A percentile compares a stretch with the other conserved stretches of the same genome.
Evolutionary conservation across 1,139 yeast species (phyloP).

Genomic region (Pichia sp.): DNA sequence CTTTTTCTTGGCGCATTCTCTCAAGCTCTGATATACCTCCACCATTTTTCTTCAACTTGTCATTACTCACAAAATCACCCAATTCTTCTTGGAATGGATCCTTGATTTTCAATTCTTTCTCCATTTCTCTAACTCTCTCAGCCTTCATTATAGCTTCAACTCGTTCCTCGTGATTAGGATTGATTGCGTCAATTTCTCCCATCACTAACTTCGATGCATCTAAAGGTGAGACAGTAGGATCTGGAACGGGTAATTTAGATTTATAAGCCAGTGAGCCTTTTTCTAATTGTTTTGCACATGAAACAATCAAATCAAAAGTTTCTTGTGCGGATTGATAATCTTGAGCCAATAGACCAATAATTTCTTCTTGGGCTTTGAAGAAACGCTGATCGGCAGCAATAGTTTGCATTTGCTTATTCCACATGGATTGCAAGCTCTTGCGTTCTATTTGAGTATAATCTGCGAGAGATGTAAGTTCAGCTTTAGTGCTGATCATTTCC

Average conservation of each 20-base stretch:
- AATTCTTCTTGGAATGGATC: slow-evolving; percentile 83
- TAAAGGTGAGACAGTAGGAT: slow-evolving; percentile 65
- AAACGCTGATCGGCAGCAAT: slow-evolving; percentile 95
- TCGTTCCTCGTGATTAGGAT: slow-evolving; percentile 82
- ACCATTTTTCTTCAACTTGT: slow-evolving; percentile 61
- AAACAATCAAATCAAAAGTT: slow-evolving; percentile 76
- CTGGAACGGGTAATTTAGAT: slow-evolving; percentile 50
- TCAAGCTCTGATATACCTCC: slow-evolving; percentile 93
- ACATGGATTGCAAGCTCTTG: slow-evolving; percentile 84
- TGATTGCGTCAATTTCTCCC: slow-evolving; percentile 72
- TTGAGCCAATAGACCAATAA: slow-evolving; percentile 74
- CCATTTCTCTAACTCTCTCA: slow-evolving; percentile 74
- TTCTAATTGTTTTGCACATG: slow-evolving; percentile 77
- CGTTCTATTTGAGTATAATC: slow-evolving; percentile 66
- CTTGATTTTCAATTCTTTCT: slow-evolving; percentile 53
- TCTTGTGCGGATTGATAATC: slow-evolving; percentile 80
- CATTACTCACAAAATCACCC: slow-evolving; percentile 80
- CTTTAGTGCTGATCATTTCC: slow-evolving; percentile 61
- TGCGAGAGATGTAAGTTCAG: slow-evolving; percentile 53
- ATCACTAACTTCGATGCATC: slow-evolving; percentile 78
- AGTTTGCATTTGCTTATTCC: slow-evolving; percentile 89
- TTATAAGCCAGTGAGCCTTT: slow-evolving; percentile 38
- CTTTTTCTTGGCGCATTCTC: slow-evolving; percentile 62
- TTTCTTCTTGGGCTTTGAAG: slow-evolving; percentile 84
- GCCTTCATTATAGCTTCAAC: slow-evolving; percentile 88